Conservation (phyloP, 2,329 filamentous ascomycete species). For the Xylaria sp. region DNA sequence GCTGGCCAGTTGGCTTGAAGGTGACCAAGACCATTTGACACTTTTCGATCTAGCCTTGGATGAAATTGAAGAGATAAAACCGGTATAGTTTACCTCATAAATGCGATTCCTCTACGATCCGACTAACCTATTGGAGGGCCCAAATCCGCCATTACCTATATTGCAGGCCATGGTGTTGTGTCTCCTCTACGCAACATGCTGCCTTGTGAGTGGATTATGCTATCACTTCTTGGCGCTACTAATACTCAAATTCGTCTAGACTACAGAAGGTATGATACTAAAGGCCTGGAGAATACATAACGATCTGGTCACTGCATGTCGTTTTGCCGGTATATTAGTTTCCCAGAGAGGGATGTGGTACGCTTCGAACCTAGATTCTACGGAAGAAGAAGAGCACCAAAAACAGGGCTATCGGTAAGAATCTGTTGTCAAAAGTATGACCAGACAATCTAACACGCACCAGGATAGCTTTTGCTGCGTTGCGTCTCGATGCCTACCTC, state of each 20-base stretch:
- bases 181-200: slow-evolving; percentile 29
- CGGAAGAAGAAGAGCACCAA: slow-evolving; percentile 15
- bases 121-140: slow-evolving; percentile 14
- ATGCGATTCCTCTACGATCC: not conserved
- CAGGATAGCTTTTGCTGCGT: slow-evolving; percentile 32
- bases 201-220: slow-evolving; percentile 31
- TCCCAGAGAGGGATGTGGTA: slow-evolving; percentile 26
- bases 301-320: slow-evolving; percentile 31
- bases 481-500: slow-evolving; percentile 37
- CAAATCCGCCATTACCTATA: slow-evolving; percentile 24
- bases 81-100: slow-evolving; percentile 15
- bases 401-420: slow-evolving; percentile 31
- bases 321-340: slow-evolving; percentile 31
- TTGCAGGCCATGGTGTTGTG: slow-evolving; percentile 32
- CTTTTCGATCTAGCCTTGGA: slow-evolving; percentile 30
- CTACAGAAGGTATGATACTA: slow-evolving; percentile 29
- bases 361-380: slow-evolving; percentile 9
- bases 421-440: not conserved
- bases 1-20: slow-evolving; percentile 35
- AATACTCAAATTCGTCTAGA: slow-evolving; percentile 16
- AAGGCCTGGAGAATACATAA: slow-evolving; percentile 31
- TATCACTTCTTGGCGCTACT: not conserved
- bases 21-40: slow-evolving; percentile 27
- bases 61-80: slow-evolving; percentile 28
- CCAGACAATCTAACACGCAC: slow-evolving; percentile 6